A percentile compares a stretch with the other conserved stretches of the same genome.
phyloP scores from a whole-genome alignment of 2,329 filamentous ascomycete species.

The Davidsoniella neocaledoniae region DNA sequence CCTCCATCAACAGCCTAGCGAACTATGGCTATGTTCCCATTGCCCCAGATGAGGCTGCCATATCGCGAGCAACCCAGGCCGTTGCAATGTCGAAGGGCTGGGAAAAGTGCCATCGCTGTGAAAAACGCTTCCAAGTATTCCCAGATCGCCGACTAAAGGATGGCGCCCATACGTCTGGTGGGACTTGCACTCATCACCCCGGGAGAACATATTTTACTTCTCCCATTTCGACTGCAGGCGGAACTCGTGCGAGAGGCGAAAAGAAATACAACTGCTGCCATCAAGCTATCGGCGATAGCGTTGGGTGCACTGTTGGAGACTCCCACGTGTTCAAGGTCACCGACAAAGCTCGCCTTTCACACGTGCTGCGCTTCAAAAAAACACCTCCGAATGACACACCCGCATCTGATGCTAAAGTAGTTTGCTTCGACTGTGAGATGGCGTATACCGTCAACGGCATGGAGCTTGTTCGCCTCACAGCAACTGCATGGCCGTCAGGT shows the following conservation, averaged over 20 bases:
- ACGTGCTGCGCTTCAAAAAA: conserved; percentile 59
- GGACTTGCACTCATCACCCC: conserved; percentile 66
- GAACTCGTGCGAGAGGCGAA: conserved; percentile 18
- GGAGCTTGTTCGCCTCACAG: conserved; percentile 80
- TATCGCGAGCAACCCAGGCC: conserved; percentile 48
- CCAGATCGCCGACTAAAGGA: conserved; percentile 67
- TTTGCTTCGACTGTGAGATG: conserved; percentile 96
- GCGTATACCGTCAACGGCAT: conserved; percentile 78
- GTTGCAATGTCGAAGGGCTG: conserved; percentile 54
- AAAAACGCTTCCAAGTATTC: conserved; percentile 77
- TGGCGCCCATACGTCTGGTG: conserved; percentile 57
- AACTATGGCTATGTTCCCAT: conserved; percentile 58
- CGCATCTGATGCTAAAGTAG: conserved; percentile 38
- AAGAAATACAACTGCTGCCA: conserved; percentile 59
- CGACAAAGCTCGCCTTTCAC: conserved; percentile 58
- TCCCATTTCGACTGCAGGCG: conserved; percentile 35
- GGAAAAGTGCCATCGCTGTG: conserved; percentile 81
- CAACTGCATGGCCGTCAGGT: conserved; percentile 69
- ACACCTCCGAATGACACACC: conserved; percentile 49
- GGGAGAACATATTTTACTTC: conserved; percentile 49
- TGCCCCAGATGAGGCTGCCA: conserved; percentile 47
- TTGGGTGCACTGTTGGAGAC: conserved; percentile 53
- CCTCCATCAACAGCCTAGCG: conserved; percentile 46
- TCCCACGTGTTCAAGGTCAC: conserved; percentile 80
- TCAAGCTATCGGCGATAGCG: conserved; percentile 51